Base-by-base conservation (phyloP, 2,329 filamentous ascomycete genomes). In the Cercospora sp. region DNA sequence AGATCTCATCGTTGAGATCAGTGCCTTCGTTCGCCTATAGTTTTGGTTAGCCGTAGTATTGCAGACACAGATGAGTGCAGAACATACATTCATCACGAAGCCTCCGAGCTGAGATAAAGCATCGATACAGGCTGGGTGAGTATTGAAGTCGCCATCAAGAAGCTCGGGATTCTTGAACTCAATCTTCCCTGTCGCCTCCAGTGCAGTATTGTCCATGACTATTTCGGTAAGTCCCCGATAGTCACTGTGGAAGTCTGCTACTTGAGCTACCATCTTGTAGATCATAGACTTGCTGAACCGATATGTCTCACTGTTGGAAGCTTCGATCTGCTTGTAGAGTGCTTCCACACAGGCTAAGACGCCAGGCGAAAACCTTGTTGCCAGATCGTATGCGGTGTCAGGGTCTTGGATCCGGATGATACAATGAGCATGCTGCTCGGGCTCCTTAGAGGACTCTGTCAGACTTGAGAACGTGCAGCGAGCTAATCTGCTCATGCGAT, bases 71-170 rank as follows among this genome's bases (percentile, higher is more conserved):
- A 4, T 48, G 1, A 23, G 2, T 48, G 8, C 18, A 12, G 10
- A 10, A 16, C 45, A 20, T 48, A 48, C 45, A 74, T 70, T 70
- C 69, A 70, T 69, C n/a, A n/a, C 53, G 45, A 69, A 70, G 45
- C 69, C 69, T 20, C 64, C 77, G 1, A 80, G 65, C 61, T 80
- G 79, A 20, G 75, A 75, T 7, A 79, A 68, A 58, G 77, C 78
- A 70, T 82, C 80, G 53, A 80, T 80, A 63, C 73, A 76, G 9
- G 70, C 70, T 20, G 68, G 69, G 13, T 68, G 70, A 16, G 64
- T 59, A 16, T 45, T 5, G 28, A 48, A 67, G 57, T 60, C 28
- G 26, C 57, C 57, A 7, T 8, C 57, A 23, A 48, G 5, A 20
- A 31, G 26, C 16, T 60, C 10, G 10, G 30, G 26, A 20, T 13